Base-by-base conservation (phyloP, 306 rosid genomes). In the Gleditsia sinensis region DNA sequence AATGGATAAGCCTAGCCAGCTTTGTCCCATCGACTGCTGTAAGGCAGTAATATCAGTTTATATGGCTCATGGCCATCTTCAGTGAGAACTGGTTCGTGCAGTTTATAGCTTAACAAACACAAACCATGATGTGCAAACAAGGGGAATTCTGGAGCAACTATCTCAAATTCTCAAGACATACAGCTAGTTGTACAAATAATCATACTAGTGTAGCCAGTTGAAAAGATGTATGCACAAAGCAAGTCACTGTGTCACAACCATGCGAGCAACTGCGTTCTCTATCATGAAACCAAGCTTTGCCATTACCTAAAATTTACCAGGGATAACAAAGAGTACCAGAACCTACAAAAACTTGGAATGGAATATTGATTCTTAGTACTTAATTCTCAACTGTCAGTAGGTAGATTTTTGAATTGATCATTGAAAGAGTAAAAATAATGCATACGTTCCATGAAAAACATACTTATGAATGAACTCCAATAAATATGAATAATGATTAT, bases 111-210 rank as follows among this genome's bases (percentile, higher is more conserved):
- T n/a, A n/a, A n/a, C n/a, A n/a, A 59, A 21, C n/a, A n/a, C 23
- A 33, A 16, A 27, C 21, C 39, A 5, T 55, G 34, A 25, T 55
- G 61, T 12, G 7, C 61, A 55, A 27, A 13, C 5, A 12, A 49
- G 64, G 6, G 76, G 23, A 63, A 21, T 30, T 17, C 43, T n/a
- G 7, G 16, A 60, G 34, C 8, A 76, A 72, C 16, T 27, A 69
- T 61, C 75, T 46, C 36, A 63, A 69, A 73, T 68, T 32, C 37
- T 75, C 14, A 70, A 50, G 55, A 75, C 55, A 63, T 61, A 63
- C 55, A 77, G 63, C 25, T 16, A 77, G 68, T 49, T 83, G 66
- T 71, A 79, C 72, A 83, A 24, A 68, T 55, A 14, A 67, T 43
- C 69, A 65, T 36, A 51, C 65, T 0, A 33, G 21, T 28, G 21